Percentiles rank a stretch among this genome's conserved stretches.
Conservation (phyloP, 148 eudicot species). For the Heliosperma pusillum region DNA sequence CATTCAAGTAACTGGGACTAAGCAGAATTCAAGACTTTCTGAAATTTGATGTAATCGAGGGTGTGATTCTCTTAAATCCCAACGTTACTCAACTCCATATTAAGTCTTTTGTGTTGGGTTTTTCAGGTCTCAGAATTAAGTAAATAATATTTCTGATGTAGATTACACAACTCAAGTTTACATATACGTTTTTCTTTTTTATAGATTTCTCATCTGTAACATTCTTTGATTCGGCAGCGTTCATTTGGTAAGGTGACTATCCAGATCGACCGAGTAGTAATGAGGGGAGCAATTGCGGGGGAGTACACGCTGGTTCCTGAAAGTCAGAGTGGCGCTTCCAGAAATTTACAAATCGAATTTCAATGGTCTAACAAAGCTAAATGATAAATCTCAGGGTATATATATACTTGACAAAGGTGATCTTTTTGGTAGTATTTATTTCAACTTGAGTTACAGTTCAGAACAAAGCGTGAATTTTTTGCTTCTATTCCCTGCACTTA, state of each 20-base stretch:
- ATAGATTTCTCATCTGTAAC: not conserved
- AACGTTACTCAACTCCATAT: not conserved
- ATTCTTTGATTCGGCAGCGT: constrained; percentile 47
- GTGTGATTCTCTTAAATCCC: not conserved
- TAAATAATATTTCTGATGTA: not conserved
- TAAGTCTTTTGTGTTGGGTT: not conserved
- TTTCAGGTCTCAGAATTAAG: not conserved
- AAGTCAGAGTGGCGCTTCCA: constrained; percentile 92
- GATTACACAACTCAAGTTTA: not conserved
- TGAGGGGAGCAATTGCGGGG: constrained; percentile 92
- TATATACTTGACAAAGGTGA: not conserved
- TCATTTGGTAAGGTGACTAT: constrained; percentile 97
- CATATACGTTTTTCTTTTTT: not conserved
- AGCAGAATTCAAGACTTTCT: not conserved
- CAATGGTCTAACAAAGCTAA: constrained; percentile 79
- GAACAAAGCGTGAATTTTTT: not conserved
- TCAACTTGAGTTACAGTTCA: not conserved
- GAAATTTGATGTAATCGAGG: not conserved
- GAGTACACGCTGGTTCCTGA: constrained; percentile 88
- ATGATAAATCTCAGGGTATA: not conserved
- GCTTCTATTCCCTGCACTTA: not conserved
- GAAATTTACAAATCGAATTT: constrained; percentile 93
- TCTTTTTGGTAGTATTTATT: not conserved
- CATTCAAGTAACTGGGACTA: not conserved
- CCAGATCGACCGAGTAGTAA: constrained; percentile 95